Evolutionary conservation across 2,329 filamentous ascomycete genomes (phyloP).

Genomic region (Fusarium bactridioides): DNA sequence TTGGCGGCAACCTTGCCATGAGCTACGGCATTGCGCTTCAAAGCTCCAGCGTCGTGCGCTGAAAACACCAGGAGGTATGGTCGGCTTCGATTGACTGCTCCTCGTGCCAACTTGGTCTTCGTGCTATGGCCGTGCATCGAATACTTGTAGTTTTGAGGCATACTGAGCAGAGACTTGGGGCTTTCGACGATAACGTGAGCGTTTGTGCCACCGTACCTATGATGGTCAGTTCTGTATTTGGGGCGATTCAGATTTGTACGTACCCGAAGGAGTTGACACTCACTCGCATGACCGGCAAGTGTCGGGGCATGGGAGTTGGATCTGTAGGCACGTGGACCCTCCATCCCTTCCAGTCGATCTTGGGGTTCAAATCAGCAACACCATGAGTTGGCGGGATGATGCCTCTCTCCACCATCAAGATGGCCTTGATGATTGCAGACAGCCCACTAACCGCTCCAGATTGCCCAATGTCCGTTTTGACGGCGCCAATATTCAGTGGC

Average conservation of each 20-base stretch:
- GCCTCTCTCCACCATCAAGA: not conserved
- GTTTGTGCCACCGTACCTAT: not conserved
- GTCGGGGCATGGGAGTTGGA: not conserved
- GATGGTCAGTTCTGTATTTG: not conserved
- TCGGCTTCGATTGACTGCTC: not conserved
- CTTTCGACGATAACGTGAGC: not conserved
- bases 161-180: not conserved
- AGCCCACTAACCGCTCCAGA: not conserved
- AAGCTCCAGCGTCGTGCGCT: not conserved
- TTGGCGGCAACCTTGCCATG: not conserved
- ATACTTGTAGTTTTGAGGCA: not conserved
- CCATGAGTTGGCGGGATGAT: not conserved
- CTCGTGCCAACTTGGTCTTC: not conserved
- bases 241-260: not conserved
- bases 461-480: not conserved
- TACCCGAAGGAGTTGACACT: not conserved
- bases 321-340: not conserved
- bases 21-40: not conserved
- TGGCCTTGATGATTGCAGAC: not conserved
- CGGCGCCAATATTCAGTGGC: not conserved
- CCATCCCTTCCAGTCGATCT: not conserved
- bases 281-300: not conserved
- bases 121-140: not conserved
- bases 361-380: not conserved
- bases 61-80: not conserved